phyloP scores from a whole-genome alignment of 495 filamentous ascomycete species.

The Astrothelium subdiscretum region DNA sequence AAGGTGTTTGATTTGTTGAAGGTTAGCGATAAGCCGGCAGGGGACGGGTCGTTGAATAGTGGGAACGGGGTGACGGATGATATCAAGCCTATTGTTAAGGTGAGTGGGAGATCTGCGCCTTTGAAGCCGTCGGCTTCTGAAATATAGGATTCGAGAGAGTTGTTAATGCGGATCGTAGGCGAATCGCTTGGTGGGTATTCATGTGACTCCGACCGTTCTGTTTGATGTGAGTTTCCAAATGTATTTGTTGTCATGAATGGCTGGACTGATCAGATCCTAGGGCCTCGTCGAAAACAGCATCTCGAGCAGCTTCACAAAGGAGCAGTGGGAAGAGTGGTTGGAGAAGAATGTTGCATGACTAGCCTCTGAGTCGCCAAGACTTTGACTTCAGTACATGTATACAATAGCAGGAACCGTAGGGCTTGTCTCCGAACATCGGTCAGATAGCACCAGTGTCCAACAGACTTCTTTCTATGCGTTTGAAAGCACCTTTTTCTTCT shows the following conservation, averaged over 20 bases:
- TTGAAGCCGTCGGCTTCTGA: not conserved
- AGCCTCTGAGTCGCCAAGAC: not conserved
- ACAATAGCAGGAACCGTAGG: not conserved
- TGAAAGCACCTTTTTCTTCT: conserved; percentile 43
- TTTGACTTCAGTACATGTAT: not conserved
- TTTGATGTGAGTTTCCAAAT: conserved; percentile 47
- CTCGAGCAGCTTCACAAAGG: conserved; percentile 60
- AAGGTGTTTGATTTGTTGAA: conserved; percentile 52
- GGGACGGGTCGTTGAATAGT: conserved; percentile 54
- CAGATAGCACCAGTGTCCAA: not conserved
- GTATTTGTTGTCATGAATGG: not conserved
- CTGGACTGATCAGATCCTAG: conserved; percentile 20
- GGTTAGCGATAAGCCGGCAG: conserved; percentile 48
- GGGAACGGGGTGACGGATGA: conserved; percentile 78
- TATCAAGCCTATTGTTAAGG: conserved; percentile 73
- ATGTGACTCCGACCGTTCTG: conserved; percentile 81
- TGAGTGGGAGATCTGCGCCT: conserved; percentile 15
- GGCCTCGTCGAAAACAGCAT: conserved; percentile 70
- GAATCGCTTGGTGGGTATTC: conserved; percentile 63
- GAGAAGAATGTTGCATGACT: conserved; percentile 57
- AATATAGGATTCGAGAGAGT: not conserved
- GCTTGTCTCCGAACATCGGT: not conserved
- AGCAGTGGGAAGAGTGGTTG: conserved; percentile 81
- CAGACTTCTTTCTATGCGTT: not conserved
- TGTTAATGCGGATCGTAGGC: conserved; percentile 24